Evolutionary conservation across 345 rosid species (phyloP).

Genomic region (Tarenaya hassleriana): DNA sequence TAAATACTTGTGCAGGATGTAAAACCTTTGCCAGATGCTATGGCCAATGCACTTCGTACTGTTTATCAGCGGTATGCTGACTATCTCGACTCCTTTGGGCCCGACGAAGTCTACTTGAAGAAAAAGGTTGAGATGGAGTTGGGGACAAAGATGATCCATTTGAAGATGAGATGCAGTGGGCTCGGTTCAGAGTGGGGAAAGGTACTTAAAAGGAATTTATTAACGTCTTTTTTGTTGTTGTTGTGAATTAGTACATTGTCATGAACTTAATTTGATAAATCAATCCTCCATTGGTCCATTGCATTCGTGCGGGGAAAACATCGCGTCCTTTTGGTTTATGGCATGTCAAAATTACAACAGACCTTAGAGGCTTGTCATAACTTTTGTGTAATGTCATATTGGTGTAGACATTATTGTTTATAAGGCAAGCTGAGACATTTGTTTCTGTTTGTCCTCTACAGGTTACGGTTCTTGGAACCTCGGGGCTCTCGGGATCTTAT

Average conservation of each 20-base stretch:
- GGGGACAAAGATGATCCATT: constrained; percentile 90
- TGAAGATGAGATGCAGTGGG: constrained; percentile 95
- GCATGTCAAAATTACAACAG: no score
- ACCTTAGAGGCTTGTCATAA: neutral
- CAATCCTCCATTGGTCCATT: no score
- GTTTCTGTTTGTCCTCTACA: constrained; percentile 27
- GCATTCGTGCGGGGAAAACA: no score
- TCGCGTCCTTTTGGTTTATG: no score
- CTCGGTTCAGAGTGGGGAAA: constrained; percentile 92
- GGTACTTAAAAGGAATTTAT: constrained; percentile 37
- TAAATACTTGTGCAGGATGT: constrained; percentile 49
- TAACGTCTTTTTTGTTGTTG: neutral
- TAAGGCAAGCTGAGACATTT: neutral
- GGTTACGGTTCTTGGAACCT: constrained; percentile 86
- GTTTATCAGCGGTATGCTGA: constrained; percentile 54
- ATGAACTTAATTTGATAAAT: no score
- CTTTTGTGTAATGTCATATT: neutral
- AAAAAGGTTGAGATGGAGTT: constrained; percentile 93
- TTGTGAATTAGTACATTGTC: neutral
- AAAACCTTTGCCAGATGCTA: constrained; percentile 51
- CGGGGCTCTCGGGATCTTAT: constrained; percentile 88
- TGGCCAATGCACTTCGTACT: constrained; percentile 43
- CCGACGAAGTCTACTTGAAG: constrained; percentile 62
- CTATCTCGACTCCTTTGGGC: constrained; percentile 67
- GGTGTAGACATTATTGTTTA: neutral